phyloP scores from a whole-genome alignment of 495 filamentous ascomycete genomes.

The Penicillium canariense region DNA sequence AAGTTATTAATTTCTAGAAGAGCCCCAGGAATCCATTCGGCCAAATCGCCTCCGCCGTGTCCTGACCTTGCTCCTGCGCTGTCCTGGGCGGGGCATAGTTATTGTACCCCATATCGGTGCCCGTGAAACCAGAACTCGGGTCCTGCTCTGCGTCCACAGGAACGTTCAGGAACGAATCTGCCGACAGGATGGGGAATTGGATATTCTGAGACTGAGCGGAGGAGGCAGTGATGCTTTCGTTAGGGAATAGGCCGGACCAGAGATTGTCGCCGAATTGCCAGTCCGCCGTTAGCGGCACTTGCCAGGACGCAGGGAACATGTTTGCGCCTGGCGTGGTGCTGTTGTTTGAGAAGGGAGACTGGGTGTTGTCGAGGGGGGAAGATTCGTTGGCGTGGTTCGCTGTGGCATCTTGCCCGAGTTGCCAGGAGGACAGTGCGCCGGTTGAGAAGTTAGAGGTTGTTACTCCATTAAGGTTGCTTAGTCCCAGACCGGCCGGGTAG shows the following conservation, averaged over 20 bases:
- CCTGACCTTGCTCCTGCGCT: constrained; percentile 5
- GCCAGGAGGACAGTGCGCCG: constrained; percentile 6
- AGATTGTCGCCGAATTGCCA: constrained; percentile 37
- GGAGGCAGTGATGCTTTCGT: constrained; percentile 11
- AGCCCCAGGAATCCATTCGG: constrained; percentile 22
- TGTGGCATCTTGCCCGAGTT: constrained; percentile 15
- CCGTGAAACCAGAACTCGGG: not conserved
- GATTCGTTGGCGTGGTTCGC: not conserved
- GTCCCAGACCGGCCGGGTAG: constrained; percentile 4
- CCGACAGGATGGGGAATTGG: constrained; percentile 17
- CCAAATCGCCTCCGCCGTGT: constrained; percentile 9
- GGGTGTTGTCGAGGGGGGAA: constrained; percentile 16
- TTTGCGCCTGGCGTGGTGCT: constrained; percentile 12
- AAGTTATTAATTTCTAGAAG: constrained; percentile 5
- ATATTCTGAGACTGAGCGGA: not conserved
- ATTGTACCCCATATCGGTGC: constrained; percentile 7
- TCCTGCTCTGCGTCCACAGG: constrained; percentile 1
- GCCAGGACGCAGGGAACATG: constrained; percentile 37
- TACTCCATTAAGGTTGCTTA: constrained; percentile 3
- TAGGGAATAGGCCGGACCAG: constrained; percentile 30
- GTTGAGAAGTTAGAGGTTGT: constrained; percentile 1
- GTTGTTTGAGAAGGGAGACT: constrained; percentile 28
- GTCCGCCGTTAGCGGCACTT: constrained; percentile 37
- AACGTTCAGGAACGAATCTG: constrained; percentile 22
- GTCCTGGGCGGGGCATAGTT: not conserved